A percentile compares a stretch with the other conserved stretches of the same genome.
These are phyloP conservation scores for Pseudotulostoma volvatum DNA, from an alignment of 495 filamentous ascomycete genomes.

Conservation along the genomic window DNA sequence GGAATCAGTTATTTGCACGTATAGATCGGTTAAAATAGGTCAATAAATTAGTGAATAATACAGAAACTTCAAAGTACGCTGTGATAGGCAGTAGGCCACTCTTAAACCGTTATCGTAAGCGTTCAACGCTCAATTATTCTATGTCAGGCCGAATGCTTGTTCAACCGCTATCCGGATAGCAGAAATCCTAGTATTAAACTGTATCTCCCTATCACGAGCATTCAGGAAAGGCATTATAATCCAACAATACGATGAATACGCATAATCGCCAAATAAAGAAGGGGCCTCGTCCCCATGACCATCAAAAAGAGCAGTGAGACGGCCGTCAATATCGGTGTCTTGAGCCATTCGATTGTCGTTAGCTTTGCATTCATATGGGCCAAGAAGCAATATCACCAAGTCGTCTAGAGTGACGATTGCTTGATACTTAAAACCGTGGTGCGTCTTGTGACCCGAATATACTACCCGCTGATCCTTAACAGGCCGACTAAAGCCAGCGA, in stretches of 20 bases:
- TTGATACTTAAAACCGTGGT: neutral
- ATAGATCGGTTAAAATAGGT: no score
- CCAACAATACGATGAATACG: neutral
- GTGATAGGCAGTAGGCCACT: neutral
- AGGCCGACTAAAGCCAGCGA: neutral
- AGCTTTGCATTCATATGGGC: neutral
- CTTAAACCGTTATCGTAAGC: neutral
- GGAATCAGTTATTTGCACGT: neutral
- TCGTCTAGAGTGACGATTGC: no score
- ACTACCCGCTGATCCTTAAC: neutral
- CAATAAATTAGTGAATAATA: no score
- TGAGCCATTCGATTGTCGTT: neutral
- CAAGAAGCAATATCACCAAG: neutral
- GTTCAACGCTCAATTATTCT: neutral
- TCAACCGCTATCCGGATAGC: neutral
- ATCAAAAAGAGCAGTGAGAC: neutral
- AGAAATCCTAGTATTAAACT: neutral
- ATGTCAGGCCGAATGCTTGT: neutral
- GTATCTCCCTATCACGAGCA: neutral
- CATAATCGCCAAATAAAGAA: neutral
- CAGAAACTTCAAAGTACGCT: neutral
- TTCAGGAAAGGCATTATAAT: neutral
- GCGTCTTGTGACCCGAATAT: neutral
- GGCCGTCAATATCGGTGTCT: neutral
- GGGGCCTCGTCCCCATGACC: neutral